A percentile compares a stretch with the other conserved stretches of the same genome.
Evolutionary conservation across 2,329 filamentous ascomycete species (phyloP).

Genomic region (Colletotrichum sp.): DNA sequence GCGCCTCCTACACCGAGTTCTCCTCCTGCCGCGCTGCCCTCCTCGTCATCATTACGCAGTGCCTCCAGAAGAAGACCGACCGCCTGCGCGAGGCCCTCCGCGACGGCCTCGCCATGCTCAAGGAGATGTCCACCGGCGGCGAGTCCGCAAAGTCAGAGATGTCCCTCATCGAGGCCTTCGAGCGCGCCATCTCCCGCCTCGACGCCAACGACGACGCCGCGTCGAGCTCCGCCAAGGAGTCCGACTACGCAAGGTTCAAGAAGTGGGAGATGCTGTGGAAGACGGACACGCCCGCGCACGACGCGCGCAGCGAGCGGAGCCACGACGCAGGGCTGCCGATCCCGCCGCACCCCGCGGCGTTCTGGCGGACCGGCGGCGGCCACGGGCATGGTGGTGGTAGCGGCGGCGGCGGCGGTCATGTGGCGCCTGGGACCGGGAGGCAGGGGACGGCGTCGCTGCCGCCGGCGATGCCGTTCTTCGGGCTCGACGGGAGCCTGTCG

Average conservation of each 20-base stretch:
- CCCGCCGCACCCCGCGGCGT: not conserved
- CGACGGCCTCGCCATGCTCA: conserved; percentile 55
- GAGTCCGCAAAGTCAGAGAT: conserved; percentile 58
- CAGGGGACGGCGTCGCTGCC: conserved; percentile 29
- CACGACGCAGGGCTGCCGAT: conserved; percentile 5
- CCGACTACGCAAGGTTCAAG: conserved; percentile 50
- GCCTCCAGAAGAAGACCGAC: conserved; percentile 40
- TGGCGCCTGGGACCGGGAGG: conserved; percentile 8
- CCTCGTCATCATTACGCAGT: conserved; percentile 49
- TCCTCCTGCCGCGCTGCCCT: conserved; percentile 59
- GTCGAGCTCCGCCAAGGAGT: conserved; percentile 37
- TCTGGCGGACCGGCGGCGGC: conserved; percentile 1
- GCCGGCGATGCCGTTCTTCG: conserved; percentile 36
- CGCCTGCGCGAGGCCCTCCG: conserved; percentile 48
- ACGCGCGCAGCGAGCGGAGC: conserved; percentile 27
- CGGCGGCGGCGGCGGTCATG: not conserved
- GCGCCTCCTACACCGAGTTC: conserved; percentile 61
- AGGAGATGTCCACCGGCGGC: conserved; percentile 57
- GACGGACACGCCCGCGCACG: conserved; percentile 36
- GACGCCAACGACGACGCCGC: conserved; percentile 43
- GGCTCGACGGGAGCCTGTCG: conserved; percentile 40
- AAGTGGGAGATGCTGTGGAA: conserved; percentile 45
- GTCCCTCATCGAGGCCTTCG: conserved; percentile 57
- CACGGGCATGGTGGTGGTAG: not conserved
- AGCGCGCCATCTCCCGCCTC: conserved; percentile 50